These are phyloP conservation scores for Yamadazyma endophytica DNA, from an alignment of 805 yeast species.

Conservation along the genomic window DNA sequence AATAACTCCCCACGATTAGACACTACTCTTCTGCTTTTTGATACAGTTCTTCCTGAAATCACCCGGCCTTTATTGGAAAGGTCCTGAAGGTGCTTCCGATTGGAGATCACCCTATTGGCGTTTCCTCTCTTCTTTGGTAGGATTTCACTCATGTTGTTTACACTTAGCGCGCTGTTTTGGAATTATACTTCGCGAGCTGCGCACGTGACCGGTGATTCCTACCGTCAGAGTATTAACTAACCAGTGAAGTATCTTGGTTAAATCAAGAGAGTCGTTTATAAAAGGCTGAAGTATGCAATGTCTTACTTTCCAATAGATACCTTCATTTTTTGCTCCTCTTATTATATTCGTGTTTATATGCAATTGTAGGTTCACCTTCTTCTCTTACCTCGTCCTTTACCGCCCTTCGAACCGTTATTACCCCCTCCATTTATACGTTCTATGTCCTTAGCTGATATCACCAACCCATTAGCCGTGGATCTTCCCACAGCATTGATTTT, in stretches of 20 bases:
- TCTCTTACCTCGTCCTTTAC: conserved; percentile 2
- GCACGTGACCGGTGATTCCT: background rate
- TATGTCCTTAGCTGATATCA: conserved; percentile 65
- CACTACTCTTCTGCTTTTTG: conserved; percentile 15
- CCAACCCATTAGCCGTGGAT: conserved; percentile 74
- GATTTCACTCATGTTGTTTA: conserved; percentile 11
- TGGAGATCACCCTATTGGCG: conserved; percentile 13
- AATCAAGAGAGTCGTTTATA: too few relatives aligned
- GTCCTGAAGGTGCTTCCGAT: conserved; percentile 16
- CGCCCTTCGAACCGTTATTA: background rate
- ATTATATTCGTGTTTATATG: too few relatives aligned
- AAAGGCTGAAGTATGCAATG: too few relatives aligned
- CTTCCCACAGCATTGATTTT: conserved; percentile 72
- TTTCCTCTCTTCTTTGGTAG: conserved; percentile 23
- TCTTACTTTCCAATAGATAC: background rate
- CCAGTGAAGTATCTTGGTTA: too few relatives aligned
- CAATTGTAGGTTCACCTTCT: background rate
- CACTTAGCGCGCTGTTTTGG: conserved; percentile 2
- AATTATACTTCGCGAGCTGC: conserved; percentile 7
- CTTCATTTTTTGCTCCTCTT: background rate
- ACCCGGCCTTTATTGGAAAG: conserved; percentile 25
- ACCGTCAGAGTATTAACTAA: too few relatives aligned
- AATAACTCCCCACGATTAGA: conserved; percentile 15
- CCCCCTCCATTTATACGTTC: conserved; percentile 32
- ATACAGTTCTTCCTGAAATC: conserved; percentile 19